phyloP scores from a whole-genome alignment of 352 stramenopile species.

The Globisporangium solare region DNA sequence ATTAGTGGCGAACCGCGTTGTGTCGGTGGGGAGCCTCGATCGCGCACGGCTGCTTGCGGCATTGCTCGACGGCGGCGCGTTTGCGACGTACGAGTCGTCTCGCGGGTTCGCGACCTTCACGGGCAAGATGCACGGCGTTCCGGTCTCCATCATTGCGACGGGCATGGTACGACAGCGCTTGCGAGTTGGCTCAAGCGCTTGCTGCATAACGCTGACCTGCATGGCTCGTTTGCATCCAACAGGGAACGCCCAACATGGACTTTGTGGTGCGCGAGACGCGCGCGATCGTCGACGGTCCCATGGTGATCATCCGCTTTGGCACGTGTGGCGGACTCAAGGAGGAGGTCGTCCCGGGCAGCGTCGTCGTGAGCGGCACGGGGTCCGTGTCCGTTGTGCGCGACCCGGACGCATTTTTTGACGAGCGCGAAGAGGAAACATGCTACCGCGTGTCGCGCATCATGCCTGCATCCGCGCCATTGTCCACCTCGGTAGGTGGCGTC shows the following conservation, averaged over 20 bases:
- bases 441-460: conserved; percentile 37
- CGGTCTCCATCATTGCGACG: conserved; percentile 53
- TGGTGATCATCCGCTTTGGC: conserved; percentile 60
- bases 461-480: conserved; percentile 24
- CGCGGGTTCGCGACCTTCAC: conserved; percentile 65
- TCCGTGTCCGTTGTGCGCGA: conserved; percentile 40
- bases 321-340: conserved; percentile 44
- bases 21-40: conserved; percentile 40
- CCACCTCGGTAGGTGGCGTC: conserved; percentile 18
- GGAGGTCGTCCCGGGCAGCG: conserved; percentile 35
- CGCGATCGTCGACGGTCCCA: conserved; percentile 36
- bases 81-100: conserved; percentile 28
- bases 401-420: conserved; percentile 45
- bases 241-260: conserved; percentile 69
- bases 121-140: conserved; percentile 31
- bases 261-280: conserved; percentile 66
- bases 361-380: conserved; percentile 49
- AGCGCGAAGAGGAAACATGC: conserved; percentile 15
- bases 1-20: conserved; percentile 38
- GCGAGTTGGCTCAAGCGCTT: no score
- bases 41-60: conserved; percentile 28
- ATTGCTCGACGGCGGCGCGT: conserved; percentile 25
- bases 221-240: not conserved
- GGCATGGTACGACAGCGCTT: conserved; percentile 35
- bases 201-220: not conserved